Conservation (phyloP, 331 rosid genomes). For the Saraca asoca region DNA sequence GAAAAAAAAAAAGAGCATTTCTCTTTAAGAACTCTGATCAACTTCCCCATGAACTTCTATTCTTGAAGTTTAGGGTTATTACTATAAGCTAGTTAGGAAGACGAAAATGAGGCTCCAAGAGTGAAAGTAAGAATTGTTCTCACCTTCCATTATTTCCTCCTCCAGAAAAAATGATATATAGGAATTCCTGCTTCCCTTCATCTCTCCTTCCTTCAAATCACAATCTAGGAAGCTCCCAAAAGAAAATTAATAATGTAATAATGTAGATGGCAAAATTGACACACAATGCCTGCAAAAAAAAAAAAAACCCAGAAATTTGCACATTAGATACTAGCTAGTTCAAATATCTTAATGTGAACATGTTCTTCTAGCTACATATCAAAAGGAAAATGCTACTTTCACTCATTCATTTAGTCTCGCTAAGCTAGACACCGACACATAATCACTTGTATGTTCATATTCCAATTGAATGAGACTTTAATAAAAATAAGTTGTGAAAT, state of each 20-base stretch:
- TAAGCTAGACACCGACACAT: too few relatives aligned
- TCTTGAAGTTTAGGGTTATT: constrained; percentile 15
- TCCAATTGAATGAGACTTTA: too few relatives aligned
- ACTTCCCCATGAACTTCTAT: background rate
- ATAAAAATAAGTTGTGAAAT: too few relatives aligned
- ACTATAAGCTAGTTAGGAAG: background rate
- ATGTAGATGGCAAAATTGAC: constrained; percentile 41
- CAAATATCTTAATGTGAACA: too few relatives aligned
- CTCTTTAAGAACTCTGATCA: too few relatives aligned
- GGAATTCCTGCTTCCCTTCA: constrained; percentile 26
- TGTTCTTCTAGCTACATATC: too few relatives aligned
- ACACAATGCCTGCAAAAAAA: constrained; percentile 55
- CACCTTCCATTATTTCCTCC: constrained; percentile 40
- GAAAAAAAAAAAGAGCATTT: background rate
- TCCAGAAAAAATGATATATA: constrained; percentile 27
- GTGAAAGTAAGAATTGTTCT: constrained; percentile 16
- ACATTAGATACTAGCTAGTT: constrained; percentile 14
- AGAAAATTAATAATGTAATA: constrained; percentile 34
- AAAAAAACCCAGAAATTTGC: background rate
- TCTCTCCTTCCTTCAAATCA: constrained; percentile 30
- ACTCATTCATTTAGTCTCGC: too few relatives aligned
- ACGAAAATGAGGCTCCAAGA: background rate
- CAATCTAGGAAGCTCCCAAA: constrained; percentile 37
- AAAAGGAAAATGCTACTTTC: too few relatives aligned
- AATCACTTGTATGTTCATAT: too few relatives aligned